phyloP scores from a whole-genome alignment of 2,329 filamentous ascomycete genomes.

The Epichloe gansuensis region DNA sequence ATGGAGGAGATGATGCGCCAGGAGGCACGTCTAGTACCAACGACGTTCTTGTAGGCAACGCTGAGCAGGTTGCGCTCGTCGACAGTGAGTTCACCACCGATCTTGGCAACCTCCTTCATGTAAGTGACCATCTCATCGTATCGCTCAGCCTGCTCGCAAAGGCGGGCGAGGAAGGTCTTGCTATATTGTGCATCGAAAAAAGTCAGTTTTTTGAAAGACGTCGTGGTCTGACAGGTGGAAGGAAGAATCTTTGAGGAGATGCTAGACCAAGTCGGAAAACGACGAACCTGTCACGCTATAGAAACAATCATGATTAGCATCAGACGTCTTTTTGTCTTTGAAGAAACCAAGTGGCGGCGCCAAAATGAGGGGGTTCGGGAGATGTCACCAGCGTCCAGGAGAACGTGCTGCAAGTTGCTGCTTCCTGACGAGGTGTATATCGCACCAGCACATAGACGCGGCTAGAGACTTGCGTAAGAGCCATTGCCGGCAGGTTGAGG shows the following conservation, averaged over 20 bases:
- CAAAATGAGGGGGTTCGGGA: constrained; percentile 3
- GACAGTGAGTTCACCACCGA: constrained; percentile 69
- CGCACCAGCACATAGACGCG: neutral
- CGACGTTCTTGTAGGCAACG: constrained; percentile 99
- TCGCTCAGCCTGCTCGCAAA: constrained; percentile 99
- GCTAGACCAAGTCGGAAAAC: constrained; percentile 5
- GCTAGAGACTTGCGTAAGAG: neutral
- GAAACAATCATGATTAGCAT: constrained; percentile 25
- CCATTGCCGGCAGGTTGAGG: neutral
- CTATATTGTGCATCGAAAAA: constrained; percentile 33
- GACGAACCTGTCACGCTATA: constrained; percentile 58
- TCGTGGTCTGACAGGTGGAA: constrained; percentile 5
- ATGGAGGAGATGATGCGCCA: constrained; percentile 99
- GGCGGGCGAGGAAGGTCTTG: constrained; percentile 99
- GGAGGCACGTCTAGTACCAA: constrained; percentile 93
- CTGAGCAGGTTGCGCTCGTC: constrained; percentile 98
- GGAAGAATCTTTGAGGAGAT: constrained; percentile 9
- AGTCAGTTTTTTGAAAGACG: constrained; percentile 16
- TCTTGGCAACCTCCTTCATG: constrained; percentile 99
- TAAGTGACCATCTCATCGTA: constrained; percentile 99
- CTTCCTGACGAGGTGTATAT: neutral
- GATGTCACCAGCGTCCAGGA: neutral
- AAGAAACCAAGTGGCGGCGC: constrained; percentile 4
- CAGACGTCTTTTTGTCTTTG: neutral
- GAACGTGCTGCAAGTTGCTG: neutral